Conservation (phyloP, 805 yeast genomes). For the Teunomyces cretensis region DNA sequence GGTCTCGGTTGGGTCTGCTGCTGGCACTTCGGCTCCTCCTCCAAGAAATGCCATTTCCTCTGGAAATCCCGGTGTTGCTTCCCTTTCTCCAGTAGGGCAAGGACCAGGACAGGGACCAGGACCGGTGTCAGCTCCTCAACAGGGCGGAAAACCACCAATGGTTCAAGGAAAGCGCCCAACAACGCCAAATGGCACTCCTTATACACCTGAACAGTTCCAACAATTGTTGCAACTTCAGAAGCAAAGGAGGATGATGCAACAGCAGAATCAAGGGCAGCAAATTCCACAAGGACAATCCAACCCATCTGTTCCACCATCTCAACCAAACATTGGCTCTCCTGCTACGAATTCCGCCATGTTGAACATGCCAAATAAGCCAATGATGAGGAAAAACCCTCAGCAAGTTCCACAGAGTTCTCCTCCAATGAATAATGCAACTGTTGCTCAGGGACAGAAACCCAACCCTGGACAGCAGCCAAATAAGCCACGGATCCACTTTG, state of each 20-base stretch:
- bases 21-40: not conserved
- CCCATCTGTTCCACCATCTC: not conserved
- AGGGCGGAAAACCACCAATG: not conserved
- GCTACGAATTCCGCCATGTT: not conserved
- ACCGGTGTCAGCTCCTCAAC: slow-evolving; percentile 10
- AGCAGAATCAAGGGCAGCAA: slow-evolving; percentile 25
- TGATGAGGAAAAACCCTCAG: slow-evolving; percentile 1
- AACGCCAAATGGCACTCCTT: slow-evolving; percentile 56
- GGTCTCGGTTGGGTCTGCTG: not conserved
- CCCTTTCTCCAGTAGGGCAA: not conserved
- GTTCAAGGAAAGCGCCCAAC: slow-evolving; percentile 33
- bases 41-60: slow-evolving; percentile 3
- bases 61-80: slow-evolving; percentile 2
- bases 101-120: not conserved
- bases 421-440: not conserved
- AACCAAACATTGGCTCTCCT: slow-evolving; percentile 4
- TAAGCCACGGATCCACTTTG: slow-evolving; percentile 43
- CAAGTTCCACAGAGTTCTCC: slow-evolving; percentile 1
- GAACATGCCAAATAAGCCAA: not conserved
- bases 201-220: slow-evolving; percentile 61
- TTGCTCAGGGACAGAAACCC: not conserved
- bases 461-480: not conserved
- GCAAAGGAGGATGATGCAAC: slow-evolving; percentile 49
- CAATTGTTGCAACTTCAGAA: slow-evolving; percentile 53
- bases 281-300: slow-evolving; percentile 4